Percentiles rank a stretch among this genome's conserved stretches.
These are phyloP conservation scores for Cladosporium oxysporum DNA, from an alignment of 2,329 filamentous ascomycete genomes.

Conservation along the genomic window DNA sequence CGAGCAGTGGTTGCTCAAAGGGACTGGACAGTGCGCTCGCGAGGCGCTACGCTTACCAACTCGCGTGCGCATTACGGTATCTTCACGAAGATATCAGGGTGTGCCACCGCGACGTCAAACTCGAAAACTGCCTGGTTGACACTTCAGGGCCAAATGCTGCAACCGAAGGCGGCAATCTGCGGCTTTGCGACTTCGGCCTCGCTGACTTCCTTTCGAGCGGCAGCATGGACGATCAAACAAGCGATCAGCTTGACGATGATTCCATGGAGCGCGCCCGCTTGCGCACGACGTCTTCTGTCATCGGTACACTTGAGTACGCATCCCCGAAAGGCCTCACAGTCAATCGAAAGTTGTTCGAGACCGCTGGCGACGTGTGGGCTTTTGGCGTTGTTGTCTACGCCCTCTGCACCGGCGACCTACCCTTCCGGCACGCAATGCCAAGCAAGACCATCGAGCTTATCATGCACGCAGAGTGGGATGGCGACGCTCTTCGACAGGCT, in stretches of 20 bases:
- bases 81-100: slow-evolving; percentile 67
- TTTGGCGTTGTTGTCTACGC: slow-evolving; percentile 65
- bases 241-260: slow-evolving; percentile 5
- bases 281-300: slow-evolving; percentile 46
- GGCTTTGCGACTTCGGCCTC: slow-evolving; percentile 70
- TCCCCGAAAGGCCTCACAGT: slow-evolving; percentile 51
- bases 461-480: slow-evolving; percentile 60
- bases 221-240: slow-evolving; percentile 27
- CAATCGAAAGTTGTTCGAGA: slow-evolving; percentile 46
- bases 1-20: slow-evolving; percentile 31
- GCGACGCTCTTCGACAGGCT: slow-evolving; percentile 49
- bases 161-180: slow-evolving; percentile 55
- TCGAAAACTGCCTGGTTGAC: slow-evolving; percentile 68
- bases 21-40: slow-evolving; percentile 54
- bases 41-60: slow-evolving; percentile 62
- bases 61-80: slow-evolving; percentile 65
- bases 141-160: slow-evolving; percentile 50
- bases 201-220: slow-evolving; percentile 65
- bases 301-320: slow-evolving; percentile 61
- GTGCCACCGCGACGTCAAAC: slow-evolving; percentile 68
- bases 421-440: slow-evolving; percentile 62
- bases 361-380: slow-evolving; percentile 67
- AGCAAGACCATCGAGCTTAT: slow-evolving; percentile 62
- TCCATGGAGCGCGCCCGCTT: neutral
- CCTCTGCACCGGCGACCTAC: slow-evolving; percentile 61